phyloP scores from a whole-genome alignment of 2,329 filamentous ascomycete genomes.

The Colletotrichum tamarilloi region DNA sequence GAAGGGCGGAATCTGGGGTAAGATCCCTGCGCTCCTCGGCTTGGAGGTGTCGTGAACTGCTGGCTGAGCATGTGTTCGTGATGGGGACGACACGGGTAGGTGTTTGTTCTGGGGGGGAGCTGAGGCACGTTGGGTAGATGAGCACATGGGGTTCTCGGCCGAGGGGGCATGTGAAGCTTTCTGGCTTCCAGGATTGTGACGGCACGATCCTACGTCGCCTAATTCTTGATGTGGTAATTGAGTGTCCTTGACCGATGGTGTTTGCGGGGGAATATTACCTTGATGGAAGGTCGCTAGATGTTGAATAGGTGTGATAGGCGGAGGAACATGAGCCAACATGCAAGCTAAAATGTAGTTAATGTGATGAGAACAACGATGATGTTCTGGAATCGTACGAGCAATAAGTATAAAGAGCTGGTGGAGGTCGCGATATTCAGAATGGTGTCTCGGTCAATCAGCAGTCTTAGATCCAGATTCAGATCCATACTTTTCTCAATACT shows the following conservation, averaged over 20 bases:
- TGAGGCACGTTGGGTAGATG: not conserved
- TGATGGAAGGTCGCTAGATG: conserved; percentile 1
- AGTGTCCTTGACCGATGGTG: not conserved
- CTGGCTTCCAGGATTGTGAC: not conserved
- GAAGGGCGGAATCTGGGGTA: conserved; percentile 15
- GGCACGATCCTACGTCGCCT: conserved; percentile 22
- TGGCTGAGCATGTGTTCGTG: conserved; percentile 10
- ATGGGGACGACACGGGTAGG: not conserved
- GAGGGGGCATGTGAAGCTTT: conserved; percentile 18
- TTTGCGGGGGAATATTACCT: conserved; percentile 7
- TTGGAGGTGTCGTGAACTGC: not conserved
- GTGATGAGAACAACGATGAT: not conserved
- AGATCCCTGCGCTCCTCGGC: conserved; percentile 23
- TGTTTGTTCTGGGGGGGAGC: not conserved
- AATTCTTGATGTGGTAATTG: not conserved
- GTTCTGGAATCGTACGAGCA: not conserved
- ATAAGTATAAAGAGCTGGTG: conserved; percentile 14
- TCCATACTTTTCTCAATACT: not conserved
- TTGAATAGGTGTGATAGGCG: not conserved
- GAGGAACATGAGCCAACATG: not conserved
- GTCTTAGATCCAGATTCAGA: not conserved
- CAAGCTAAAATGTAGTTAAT: not conserved
- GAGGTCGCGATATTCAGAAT: not conserved
- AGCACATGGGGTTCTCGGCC: not conserved
- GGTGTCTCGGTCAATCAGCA: not conserved